Base-by-base conservation (phyloP, 371 early-diverging fungal species). In the Zychaea mexicana region DNA sequence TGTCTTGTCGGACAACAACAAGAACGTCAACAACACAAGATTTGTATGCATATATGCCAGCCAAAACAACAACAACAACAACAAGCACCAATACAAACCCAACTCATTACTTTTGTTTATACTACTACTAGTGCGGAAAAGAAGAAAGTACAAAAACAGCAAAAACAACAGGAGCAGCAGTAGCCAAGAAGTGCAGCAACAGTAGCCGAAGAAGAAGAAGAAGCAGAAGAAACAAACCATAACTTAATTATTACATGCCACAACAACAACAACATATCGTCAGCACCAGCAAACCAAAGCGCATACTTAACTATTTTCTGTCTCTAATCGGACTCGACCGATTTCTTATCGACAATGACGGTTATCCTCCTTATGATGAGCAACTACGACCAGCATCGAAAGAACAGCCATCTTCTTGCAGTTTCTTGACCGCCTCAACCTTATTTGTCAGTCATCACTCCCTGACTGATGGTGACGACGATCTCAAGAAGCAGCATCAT, bases 341-440 rank as follows among this genome's bases (percentile, higher is more conserved):
- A 28, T 52, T 52, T 24, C 5, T 24, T 17, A 19, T 7, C 38
- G 27, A 39, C 19, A 9, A 49, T 61, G 49, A 2, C 32, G 38
- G 27, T 52, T 26, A n/a, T 33, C 22, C 12, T 28, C 13, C 22
- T 32, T 4, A 13, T 10, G 28, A 33, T 22, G 53, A 17, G 6
- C 57, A 66, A 26, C 69, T 70, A 5, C 69, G 72, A 28, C 70
- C 75, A 13, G 17, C 27, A 19, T 3, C 12, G 17, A 19, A 30
- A n/a, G 17, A 55, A 21, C 56, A 31, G 30, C 55, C 54, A 17
- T 76, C 77, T 31, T 65, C 73, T 26, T 52, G 69, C 36, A 64
- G 66, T 49, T 68, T 68, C 52, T 28, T 71, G 39, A 54, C 66
- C 10, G 58, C 58, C 15, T 74, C 75, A 27, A 66, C 71, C 1